Percentiles rank a stretch among this genome's conserved stretches.
Evolutionary conservation across 305 asterid species (phyloP).

Genomic region (Solanum hybrid): DNA sequence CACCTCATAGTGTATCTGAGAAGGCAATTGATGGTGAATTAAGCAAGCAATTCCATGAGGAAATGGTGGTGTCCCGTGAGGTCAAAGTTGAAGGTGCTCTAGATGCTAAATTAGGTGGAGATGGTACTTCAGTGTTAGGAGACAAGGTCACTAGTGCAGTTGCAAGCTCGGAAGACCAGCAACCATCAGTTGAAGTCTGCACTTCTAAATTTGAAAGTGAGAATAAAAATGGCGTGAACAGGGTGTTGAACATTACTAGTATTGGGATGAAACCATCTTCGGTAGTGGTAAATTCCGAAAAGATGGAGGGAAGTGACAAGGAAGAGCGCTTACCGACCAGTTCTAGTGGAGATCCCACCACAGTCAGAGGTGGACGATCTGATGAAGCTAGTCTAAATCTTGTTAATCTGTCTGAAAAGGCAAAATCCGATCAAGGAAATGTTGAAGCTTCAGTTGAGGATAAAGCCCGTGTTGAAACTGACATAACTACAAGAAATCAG

Average conservation of each 20-base stretch:
- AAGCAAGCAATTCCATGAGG: conserved; percentile 18
- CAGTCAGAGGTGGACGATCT: conserved; percentile 21
- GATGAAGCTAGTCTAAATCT: conserved; percentile 10
- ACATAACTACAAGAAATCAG: conserved; percentile 4
- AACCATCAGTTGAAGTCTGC: conserved; percentile 17
- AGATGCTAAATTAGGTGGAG: conserved; percentile 17
- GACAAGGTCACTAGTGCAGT: conserved; percentile 15
- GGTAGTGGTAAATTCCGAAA: conserved; percentile 23
- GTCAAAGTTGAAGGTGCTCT: conserved; percentile 10
- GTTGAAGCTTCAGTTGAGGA: conserved; percentile 10
- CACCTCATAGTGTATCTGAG: conserved; percentile 13
- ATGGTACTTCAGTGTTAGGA: conserved; percentile 13
- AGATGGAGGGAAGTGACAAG: conserved; percentile 14
- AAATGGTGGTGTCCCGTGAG: conserved; percentile 14
- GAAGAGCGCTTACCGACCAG: conserved; percentile 16
- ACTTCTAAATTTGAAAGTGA: conserved; percentile 9
- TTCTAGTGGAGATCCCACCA: conserved; percentile 7
- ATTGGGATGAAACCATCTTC: conserved; percentile 15
- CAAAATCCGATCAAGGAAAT: conserved; percentile 5
- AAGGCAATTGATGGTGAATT: conserved; percentile 26
- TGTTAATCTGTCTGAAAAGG: conserved; percentile 20
- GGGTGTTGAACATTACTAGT: conserved; percentile 14
- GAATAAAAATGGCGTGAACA: conserved; percentile 15
- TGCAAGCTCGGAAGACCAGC: conserved; percentile 13
- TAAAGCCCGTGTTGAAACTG: conserved; percentile 11